These are phyloP conservation scores for Lepiota venenata DNA, from an alignment of 768 basidiomycete species.

Conservation along the genomic window DNA sequence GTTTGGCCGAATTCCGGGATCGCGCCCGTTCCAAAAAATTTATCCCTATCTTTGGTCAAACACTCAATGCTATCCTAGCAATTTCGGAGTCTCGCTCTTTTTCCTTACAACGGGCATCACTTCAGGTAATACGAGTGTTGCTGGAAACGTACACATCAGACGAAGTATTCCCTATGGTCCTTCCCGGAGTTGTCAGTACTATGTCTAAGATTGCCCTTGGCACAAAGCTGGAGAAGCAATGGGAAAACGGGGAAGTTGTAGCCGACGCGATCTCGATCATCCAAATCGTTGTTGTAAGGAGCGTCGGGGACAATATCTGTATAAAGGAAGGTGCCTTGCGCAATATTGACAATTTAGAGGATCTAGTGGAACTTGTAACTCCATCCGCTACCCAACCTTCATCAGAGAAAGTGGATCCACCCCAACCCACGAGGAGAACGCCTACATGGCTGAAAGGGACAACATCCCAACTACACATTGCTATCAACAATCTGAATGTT, in stretches of 20 bases:
- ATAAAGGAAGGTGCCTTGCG: conserved; percentile 54
- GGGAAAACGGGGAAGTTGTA: conserved; percentile 71
- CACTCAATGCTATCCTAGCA: conserved; percentile 67
- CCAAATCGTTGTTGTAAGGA: conserved; percentile 46
- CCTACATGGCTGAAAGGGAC: conserved; percentile 80
- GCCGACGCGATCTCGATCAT: conserved; percentile 56
- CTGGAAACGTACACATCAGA: conserved; percentile 58
- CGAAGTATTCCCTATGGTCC: conserved; percentile 54
- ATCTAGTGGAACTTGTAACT: conserved; percentile 40
- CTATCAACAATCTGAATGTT: conserved; percentile 71
- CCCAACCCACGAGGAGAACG: conserved; percentile 56
- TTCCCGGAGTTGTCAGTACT: conserved; percentile 81
- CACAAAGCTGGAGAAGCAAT: conserved; percentile 49
- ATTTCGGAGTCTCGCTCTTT: conserved; percentile 53
- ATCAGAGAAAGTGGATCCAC: conserved; percentile 22
- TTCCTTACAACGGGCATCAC: conserved; percentile 60
- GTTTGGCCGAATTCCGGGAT: conserved; percentile 32
- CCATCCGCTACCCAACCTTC: conserved; percentile 14
- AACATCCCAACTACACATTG: conserved; percentile 78
- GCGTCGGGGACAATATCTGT: conserved; percentile 70
- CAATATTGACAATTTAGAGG: conserved; percentile 57
- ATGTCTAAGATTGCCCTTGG: conserved; percentile 73
- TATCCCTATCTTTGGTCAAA: conserved; percentile 80
- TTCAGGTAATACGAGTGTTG: conserved; percentile 54
- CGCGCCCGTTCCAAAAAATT: conserved; percentile 48